Conservation (phyloP, 2,329 filamentous ascomycete species). For the Diaporthe caulivora region DNA sequence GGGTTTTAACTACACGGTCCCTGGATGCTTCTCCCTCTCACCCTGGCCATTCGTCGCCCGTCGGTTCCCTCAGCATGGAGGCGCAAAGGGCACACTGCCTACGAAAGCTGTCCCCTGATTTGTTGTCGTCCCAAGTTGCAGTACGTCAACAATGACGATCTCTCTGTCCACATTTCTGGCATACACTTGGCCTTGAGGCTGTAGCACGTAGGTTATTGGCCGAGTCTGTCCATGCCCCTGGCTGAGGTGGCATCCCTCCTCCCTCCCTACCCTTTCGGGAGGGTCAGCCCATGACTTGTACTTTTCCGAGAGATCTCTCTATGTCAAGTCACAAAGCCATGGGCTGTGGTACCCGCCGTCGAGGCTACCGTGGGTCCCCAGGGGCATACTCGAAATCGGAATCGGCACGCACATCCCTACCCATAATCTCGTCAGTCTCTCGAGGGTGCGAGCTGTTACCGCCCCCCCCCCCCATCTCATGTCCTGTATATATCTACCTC, state of each 20-base stretch:
- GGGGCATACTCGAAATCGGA: conserved; percentile 30
- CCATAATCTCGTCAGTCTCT: conserved; percentile 23
- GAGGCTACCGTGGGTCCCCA: conserved; percentile 21
- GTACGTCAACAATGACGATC: conserved; percentile 31
- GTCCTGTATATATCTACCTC: background rate
- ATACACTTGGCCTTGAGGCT: conserved; percentile 1
- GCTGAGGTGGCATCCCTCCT: background rate
- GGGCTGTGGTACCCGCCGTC: background rate
- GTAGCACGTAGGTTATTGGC: background rate
- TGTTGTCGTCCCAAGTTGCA: conserved; percentile 8
- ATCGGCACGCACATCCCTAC: conserved; percentile 16
- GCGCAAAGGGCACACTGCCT: background rate
- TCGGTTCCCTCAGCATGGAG: conserved; percentile 7
- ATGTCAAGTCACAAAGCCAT: conserved; percentile 6
- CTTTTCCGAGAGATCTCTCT: background rate
- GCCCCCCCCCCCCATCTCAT: background rate
- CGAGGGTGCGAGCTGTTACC: background rate
- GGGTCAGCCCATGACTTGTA: background rate
- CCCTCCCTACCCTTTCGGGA: background rate
- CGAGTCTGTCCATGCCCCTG: background rate
- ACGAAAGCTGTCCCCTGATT: conserved; percentile 4
- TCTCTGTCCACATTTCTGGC: background rate
- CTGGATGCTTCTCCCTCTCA: background rate
- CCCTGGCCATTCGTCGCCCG: conserved; percentile 6
- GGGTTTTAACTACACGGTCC: background rate